Conservation (phyloP, 805 yeast genomes). For the Candida germanica region DNA sequence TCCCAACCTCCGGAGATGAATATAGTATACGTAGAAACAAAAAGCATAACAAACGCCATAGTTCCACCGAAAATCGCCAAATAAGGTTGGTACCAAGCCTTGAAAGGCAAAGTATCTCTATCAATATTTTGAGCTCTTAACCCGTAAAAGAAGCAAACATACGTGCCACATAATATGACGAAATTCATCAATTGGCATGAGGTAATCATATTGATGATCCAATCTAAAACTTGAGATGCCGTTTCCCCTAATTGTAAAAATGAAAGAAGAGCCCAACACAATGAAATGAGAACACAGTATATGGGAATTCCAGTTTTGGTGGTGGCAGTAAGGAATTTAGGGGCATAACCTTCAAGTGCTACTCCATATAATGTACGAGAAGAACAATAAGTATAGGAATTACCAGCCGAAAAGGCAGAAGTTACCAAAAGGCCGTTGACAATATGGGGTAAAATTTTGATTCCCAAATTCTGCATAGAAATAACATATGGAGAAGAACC, state of each 20-base stretch:
- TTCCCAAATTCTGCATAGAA: slow-evolving; percentile 47
- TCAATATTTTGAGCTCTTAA: slow-evolving; percentile 39
- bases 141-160: slow-evolving; percentile 52
- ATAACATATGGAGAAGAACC: slow-evolving; percentile 50
- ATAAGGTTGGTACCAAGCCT: slow-evolving; percentile 37
- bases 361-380: slow-evolving; percentile 48
- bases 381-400: slow-evolving; percentile 45
- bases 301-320: slow-evolving; percentile 48
- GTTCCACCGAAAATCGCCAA: slow-evolving; percentile 28
- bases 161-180: slow-evolving; percentile 43
- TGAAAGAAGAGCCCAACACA: slow-evolving; percentile 59
- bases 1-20: slow-evolving; percentile 40
- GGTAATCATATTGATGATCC: slow-evolving; percentile 34
- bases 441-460: slow-evolving; percentile 42
- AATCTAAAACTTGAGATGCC: slow-evolving; percentile 26
- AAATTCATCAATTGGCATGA: slow-evolving; percentile 30
- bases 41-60: slow-evolving; percentile 29
- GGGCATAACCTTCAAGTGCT: slow-evolving; percentile 48
- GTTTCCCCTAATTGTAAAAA: slow-evolving; percentile 53
- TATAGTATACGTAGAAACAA: slow-evolving; percentile 35
- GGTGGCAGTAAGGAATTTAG: slow-evolving; percentile 40
- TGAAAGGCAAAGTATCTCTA: slow-evolving; percentile 31
- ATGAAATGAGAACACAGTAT: slow-evolving; percentile 40
- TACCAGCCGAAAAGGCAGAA: slow-evolving; percentile 48
- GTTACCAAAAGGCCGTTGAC: slow-evolving; percentile 43